Conservation (phyloP, 2,329 filamentous ascomycete genomes). For the Chaetomium strumarium region DNA sequence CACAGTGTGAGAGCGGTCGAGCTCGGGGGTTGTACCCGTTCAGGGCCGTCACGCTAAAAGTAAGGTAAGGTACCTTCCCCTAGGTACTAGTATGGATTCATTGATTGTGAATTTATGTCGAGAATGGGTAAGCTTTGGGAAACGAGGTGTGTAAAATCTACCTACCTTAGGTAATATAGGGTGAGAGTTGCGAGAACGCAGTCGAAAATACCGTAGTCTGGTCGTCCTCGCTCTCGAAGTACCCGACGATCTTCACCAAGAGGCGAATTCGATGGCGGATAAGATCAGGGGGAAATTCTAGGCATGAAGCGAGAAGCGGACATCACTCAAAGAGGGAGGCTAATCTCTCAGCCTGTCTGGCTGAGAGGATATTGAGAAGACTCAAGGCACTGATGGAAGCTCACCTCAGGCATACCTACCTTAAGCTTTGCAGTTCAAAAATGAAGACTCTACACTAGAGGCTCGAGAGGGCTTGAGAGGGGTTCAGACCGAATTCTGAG, state of each 20-base stretch:
- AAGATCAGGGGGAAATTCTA: not conserved
- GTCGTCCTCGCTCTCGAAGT: not conserved
- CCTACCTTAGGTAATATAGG: too few relatives aligned
- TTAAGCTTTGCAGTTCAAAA: too few relatives aligned
- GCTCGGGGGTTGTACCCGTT: slow-evolving; percentile 17
- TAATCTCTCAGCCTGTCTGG: slow-evolving; percentile 4
- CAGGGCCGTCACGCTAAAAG: not conserved
- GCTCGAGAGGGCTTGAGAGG: too few relatives aligned
- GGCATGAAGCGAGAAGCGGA: not conserved
- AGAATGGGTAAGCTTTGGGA: too few relatives aligned
- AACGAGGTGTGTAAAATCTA: too few relatives aligned
- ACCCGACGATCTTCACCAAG: not conserved
- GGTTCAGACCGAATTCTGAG: too few relatives aligned
- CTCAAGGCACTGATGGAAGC: too few relatives aligned
- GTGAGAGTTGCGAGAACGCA: too few relatives aligned
- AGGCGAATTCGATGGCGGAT: not conserved
- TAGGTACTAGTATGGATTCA: too few relatives aligned
- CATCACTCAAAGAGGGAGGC: slow-evolving; percentile 5
- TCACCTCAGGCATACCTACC: too few relatives aligned
- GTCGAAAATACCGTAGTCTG: not conserved
- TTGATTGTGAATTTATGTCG: not conserved
- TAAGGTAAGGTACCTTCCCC: not conserved
- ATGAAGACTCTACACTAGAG: too few relatives aligned
- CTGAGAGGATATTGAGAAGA: too few relatives aligned
- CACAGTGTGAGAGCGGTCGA: slow-evolving; percentile 12